Percentiles rank a stretch among this genome's conserved stretches.
Evolutionary conservation across 192 early-diverging fungal species (phyloP).

Genomic region (Backusella psychrophila): DNA sequence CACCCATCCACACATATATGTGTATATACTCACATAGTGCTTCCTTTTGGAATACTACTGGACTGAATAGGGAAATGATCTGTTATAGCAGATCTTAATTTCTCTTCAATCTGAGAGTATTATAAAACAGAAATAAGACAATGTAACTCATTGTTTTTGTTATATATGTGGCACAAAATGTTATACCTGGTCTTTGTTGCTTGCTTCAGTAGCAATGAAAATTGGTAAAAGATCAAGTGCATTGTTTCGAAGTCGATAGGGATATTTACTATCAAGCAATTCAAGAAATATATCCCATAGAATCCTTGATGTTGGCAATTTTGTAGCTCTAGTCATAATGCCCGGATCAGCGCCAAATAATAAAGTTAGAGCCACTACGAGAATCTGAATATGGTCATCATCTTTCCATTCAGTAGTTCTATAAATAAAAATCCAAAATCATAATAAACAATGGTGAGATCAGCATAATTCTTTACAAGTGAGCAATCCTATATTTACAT

Average conservation of each 20-base stretch:
- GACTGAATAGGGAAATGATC: background rate
- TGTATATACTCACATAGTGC: background rate
- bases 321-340: conserved; percentile 32
- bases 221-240: conserved; percentile 47
- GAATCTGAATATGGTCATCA: conserved; percentile 16
- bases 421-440: background rate
- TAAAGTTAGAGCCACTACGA: conserved; percentile 45
- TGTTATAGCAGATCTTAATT: background rate
- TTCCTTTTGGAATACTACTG: background rate
- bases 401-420: conserved; percentile 22
- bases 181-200: conserved; percentile 26
- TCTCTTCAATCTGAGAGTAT: background rate
- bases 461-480: background rate
- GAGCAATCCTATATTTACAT: conserved; percentile 30
- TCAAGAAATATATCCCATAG: conserved; percentile 39
- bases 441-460: background rate
- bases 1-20: background rate
- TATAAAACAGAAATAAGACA: background rate
- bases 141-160: background rate
- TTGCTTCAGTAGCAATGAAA: conserved; percentile 35
- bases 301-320: conserved; percentile 27
- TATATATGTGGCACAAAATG: background rate
- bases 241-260: conserved; percentile 40
- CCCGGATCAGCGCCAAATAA: conserved; percentile 47
- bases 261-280: conserved; percentile 34